These are phyloP conservation scores for Uncinocarpus reesii DNA, from an alignment of 2,329 filamentous ascomycete genomes.

Conservation along the genomic window DNA sequence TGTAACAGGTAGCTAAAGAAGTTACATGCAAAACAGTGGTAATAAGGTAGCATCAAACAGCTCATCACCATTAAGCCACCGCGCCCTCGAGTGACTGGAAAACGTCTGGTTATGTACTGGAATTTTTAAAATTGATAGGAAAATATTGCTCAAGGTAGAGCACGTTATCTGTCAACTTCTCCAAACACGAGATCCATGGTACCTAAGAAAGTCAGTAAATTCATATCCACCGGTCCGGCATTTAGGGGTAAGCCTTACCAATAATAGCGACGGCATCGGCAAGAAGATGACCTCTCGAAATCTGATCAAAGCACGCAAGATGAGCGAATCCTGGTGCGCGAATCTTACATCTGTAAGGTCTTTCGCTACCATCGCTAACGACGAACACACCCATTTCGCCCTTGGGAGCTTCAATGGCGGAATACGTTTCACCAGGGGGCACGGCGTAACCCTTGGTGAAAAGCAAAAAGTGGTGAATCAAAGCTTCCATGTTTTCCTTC, in stretches of 20 bases:
- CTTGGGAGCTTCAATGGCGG: slow-evolving; percentile 97
- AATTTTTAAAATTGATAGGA: not conserved
- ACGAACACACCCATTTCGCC: slow-evolving; percentile 98
- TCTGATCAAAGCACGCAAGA: slow-evolving; percentile 84
- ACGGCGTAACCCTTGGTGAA: slow-evolving; percentile 98
- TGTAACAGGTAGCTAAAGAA: slow-evolving; percentile 3
- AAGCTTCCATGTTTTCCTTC: slow-evolving; percentile 99
- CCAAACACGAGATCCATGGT: slow-evolving; percentile 86
- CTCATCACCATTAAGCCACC: not conserved
- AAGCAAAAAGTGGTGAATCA: slow-evolving; percentile 97
- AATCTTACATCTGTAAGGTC: slow-evolving; percentile 96
- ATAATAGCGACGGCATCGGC: slow-evolving; percentile 97
- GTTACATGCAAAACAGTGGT: slow-evolving; percentile 3
- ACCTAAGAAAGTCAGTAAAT: slow-evolving; percentile 23
- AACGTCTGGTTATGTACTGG: slow-evolving; percentile 7
- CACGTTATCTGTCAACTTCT: slow-evolving; percentile 46
- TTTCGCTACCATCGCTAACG: slow-evolving; percentile 90
- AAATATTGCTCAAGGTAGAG: not conserved
- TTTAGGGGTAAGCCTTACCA: slow-evolving; percentile 42
- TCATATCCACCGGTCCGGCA: not conserved
- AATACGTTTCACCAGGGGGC: slow-evolving; percentile 95
- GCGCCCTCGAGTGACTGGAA: not conserved
- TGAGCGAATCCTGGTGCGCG: slow-evolving; percentile 94
- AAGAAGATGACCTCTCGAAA: slow-evolving; percentile 81
- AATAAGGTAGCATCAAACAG: not conserved